These are phyloP conservation scores for Mortierella claussenii DNA, from an alignment of 192 early-diverging fungal species.

Conservation along the genomic window DNA sequence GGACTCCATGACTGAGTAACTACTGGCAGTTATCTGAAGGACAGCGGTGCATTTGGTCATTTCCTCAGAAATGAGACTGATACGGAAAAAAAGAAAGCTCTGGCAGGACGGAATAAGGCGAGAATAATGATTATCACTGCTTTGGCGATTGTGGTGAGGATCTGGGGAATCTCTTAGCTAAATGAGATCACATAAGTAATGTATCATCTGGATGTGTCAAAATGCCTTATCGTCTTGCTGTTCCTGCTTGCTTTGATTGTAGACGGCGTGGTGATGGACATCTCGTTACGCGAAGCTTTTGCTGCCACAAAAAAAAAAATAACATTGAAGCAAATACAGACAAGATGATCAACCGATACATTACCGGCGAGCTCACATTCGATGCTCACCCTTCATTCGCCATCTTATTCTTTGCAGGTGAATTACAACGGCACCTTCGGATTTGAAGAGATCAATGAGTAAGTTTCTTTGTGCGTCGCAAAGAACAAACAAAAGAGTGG, in stretches of 20 bases:
- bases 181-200: not conserved
- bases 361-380: constrained; percentile 72
- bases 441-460: constrained; percentile 88
- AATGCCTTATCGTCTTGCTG: too few relatives aligned
- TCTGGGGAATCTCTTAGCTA: not conserved
- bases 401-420: constrained; percentile 59
- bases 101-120: not conserved
- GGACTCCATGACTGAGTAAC: too few relatives aligned
- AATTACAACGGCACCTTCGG: constrained; percentile 89
- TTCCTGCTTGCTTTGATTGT: too few relatives aligned
- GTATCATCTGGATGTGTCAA: too few relatives aligned
- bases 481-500: not conserved
- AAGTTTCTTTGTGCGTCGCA: constrained; percentile 7
- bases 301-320: constrained; percentile 49
- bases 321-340: constrained; percentile 78
- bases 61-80: too few relatives aligned
- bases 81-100: too few relatives aligned
- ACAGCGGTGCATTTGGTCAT: too few relatives aligned
- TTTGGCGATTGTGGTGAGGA: not conserved
- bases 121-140: not conserved
- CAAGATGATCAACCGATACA: constrained; percentile 70
- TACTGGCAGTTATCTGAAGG: too few relatives aligned
- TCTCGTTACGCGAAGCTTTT: too few relatives aligned
- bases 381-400: constrained; percentile 54
- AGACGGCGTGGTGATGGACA: too few relatives aligned